phyloP scores from a whole-genome alignment of 352 stramenopile species.

The Thraustochytrium striatum region DNA sequence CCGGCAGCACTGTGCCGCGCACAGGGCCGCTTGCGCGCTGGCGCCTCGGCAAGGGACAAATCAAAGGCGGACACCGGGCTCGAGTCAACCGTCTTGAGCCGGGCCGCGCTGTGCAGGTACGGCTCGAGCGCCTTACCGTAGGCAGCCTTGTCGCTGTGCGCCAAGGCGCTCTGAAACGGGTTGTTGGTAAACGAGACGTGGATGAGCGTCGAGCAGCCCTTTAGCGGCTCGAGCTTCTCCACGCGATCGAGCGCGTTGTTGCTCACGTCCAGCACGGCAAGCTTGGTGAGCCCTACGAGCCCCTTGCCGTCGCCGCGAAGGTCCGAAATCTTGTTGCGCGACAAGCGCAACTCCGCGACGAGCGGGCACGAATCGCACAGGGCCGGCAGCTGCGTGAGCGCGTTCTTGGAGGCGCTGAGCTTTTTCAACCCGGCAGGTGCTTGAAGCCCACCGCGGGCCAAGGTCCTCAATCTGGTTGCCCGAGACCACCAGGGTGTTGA shows the following conservation, averaged over 20 bases:
- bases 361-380: slow-evolving; percentile 2
- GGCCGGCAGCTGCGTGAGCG: not conserved
- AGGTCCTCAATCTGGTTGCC: not conserved
- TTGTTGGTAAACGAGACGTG: slow-evolving; percentile 11
- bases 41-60: too few relatives aligned
- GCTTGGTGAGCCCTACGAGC: not conserved
- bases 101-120: too few relatives aligned
- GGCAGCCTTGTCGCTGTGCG: too few relatives aligned
- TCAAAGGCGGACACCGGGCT: too few relatives aligned
- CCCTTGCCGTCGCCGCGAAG: not conserved
- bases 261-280: slow-evolving; percentile 29
- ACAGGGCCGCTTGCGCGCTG: too few relatives aligned
- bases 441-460: not conserved
- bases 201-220: not conserved
- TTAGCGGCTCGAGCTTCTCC: not conserved
- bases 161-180: too few relatives aligned
- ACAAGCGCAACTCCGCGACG: slow-evolving; percentile 8
- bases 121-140: too few relatives aligned
- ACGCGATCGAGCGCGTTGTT: not conserved
- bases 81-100: too few relatives aligned
- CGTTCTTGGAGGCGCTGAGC: slow-evolving; percentile 34
- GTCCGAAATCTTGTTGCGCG: not conserved
- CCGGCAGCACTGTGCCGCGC: too few relatives aligned
- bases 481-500: slow-evolving; percentile 34
- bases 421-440: slow-evolving; percentile 17